Evolutionary conservation across 768 basidiomycete species (phyloP).

Genomic region (Pleurotus tuoliensis): DNA sequence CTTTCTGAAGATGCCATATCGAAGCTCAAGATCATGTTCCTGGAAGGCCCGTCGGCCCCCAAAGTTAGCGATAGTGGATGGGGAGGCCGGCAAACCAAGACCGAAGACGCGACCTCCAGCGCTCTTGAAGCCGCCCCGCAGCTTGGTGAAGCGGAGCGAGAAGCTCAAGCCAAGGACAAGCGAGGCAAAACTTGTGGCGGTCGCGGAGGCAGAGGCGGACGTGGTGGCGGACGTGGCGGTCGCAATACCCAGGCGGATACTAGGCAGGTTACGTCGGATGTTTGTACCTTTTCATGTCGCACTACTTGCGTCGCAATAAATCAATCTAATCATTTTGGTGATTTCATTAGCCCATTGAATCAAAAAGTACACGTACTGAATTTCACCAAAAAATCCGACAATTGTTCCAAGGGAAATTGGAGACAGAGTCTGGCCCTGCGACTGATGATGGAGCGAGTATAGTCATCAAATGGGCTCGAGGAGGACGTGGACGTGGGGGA

Average conservation of each 20-base stretch:
- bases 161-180: slow-evolving; percentile 25
- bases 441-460: slow-evolving; percentile 73
- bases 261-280: slow-evolving; percentile 79
- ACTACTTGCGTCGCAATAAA: slow-evolving; percentile 9
- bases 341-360: slow-evolving; percentile 65
- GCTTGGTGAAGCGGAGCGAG: slow-evolving; percentile 15
- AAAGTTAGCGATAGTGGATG: slow-evolving; percentile 73
- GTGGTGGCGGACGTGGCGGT: slow-evolving; percentile 43
- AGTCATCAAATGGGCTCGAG: slow-evolving; percentile 71
- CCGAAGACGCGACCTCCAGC: slow-evolving; percentile 11
- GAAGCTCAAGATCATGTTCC: slow-evolving; percentile 66
- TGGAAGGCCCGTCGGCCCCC: slow-evolving; percentile 81
- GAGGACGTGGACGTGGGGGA: slow-evolving; percentile 36
- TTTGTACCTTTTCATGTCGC: slow-evolving; percentile 36
- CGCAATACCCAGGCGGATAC: slow-evolving; percentile 53
- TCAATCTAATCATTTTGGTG: slow-evolving; percentile 6
- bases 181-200: slow-evolving; percentile 38
- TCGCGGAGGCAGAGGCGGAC: slow-evolving; percentile 39
- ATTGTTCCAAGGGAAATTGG: slow-evolving; percentile 78
- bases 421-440: slow-evolving; percentile 70
- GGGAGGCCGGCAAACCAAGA: slow-evolving; percentile 45
- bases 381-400: slow-evolving; percentile 81
- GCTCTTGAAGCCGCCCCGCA: slow-evolving; percentile 16
- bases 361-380: slow-evolving; percentile 76
- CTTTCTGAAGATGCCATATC: slow-evolving; percentile 57